Conservation (phyloP, 768 basidiomycete genomes). For the Lactarius evosmus region DNA sequence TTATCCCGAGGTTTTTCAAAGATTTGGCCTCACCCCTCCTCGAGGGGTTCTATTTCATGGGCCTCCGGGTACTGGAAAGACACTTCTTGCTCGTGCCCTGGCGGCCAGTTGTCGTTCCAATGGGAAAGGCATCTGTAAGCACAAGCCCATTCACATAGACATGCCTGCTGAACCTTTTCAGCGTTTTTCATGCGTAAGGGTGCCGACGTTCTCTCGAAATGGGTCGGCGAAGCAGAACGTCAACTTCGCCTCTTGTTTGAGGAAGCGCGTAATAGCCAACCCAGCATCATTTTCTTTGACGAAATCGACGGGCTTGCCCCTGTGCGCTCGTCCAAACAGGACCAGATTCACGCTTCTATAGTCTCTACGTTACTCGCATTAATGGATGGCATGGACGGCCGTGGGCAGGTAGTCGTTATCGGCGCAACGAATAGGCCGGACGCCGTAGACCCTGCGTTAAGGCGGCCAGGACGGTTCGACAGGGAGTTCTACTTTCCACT, state of each 20-base stretch:
- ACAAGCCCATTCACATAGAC: background rate
- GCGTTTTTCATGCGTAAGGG: constrained; percentile 99
- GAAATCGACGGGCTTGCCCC: constrained; percentile 99
- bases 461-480: constrained; percentile 94
- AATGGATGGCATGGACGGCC: constrained; percentile 99
- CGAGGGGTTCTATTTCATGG: constrained; percentile 97
- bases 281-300: constrained; percentile 98
- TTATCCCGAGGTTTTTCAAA: constrained; percentile 96
- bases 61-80: constrained; percentile 98
- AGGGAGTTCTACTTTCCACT: constrained; percentile 97
- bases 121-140: constrained; percentile 82
- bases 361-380: constrained; percentile 93
- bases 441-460: constrained; percentile 93
- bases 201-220: constrained; percentile 95
- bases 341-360: constrained; percentile 97
- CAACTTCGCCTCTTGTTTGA: constrained; percentile 94
- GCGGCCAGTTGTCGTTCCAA: constrained; percentile 88
- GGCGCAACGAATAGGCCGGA: constrained; percentile 98
- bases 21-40: constrained; percentile 91
- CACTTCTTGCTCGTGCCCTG: constrained; percentile 87
- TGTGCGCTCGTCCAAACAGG: constrained; percentile 96
- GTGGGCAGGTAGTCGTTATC: constrained; percentile 95
- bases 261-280: constrained; percentile 88
- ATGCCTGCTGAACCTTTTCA: constrained; percentile 33
- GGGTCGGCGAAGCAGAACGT: constrained; percentile 98